phyloP scores from a whole-genome alignment of 225 moss, liverwort and hornwort genomes.

The Sphagnum contortum region DNA sequence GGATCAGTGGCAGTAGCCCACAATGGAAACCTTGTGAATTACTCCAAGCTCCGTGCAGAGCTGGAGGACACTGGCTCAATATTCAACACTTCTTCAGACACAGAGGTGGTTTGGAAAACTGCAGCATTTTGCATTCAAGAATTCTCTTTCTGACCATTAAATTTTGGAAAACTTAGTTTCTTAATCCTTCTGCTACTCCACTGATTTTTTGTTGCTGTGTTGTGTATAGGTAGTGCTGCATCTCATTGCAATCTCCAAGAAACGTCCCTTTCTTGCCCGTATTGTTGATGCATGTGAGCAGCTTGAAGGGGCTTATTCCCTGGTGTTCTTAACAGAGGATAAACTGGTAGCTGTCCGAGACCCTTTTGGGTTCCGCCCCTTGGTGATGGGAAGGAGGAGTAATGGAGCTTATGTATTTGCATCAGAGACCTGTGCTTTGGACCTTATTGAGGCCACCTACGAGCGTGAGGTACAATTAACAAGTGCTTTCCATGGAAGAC shows the following conservation, averaged over 20 bases:
- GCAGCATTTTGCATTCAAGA: too few relatives aligned
- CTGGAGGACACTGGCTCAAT: conserved; percentile 90
- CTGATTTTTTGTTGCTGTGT: not conserved
- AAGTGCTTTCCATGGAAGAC: too few relatives aligned
- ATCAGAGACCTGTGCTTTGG: conserved; percentile 86
- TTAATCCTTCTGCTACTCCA: not conserved
- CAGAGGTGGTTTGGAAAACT: conserved; percentile 30
- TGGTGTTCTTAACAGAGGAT: conserved; percentile 83
- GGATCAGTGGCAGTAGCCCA: conserved; percentile 86
- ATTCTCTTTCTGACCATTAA: too few relatives aligned
- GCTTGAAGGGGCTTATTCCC: conserved; percentile 86
- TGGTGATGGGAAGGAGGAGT: conserved; percentile 77
- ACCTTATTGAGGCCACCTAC: conserved; percentile 78
- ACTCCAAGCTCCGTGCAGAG: conserved; percentile 72
- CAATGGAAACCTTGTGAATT: conserved; percentile 92
- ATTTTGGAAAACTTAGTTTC: too few relatives aligned
- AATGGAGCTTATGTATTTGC: conserved; percentile 90
- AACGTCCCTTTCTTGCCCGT: conserved; percentile 81
- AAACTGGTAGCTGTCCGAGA: conserved; percentile 89
- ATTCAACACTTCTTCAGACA: conserved; percentile 93
- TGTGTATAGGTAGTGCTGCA: conserved; percentile 50
- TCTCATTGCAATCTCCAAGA: conserved; percentile 83
- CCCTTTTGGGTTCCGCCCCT: conserved; percentile 83
- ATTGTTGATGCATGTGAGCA: conserved; percentile 96
- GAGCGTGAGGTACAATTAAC: conserved; percentile 50